Percentiles rank a stretch among this genome's conserved stretches.
phyloP scores from a whole-genome alignment of 2,329 filamentous ascomycete species.

The Penicillium sp. region DNA sequence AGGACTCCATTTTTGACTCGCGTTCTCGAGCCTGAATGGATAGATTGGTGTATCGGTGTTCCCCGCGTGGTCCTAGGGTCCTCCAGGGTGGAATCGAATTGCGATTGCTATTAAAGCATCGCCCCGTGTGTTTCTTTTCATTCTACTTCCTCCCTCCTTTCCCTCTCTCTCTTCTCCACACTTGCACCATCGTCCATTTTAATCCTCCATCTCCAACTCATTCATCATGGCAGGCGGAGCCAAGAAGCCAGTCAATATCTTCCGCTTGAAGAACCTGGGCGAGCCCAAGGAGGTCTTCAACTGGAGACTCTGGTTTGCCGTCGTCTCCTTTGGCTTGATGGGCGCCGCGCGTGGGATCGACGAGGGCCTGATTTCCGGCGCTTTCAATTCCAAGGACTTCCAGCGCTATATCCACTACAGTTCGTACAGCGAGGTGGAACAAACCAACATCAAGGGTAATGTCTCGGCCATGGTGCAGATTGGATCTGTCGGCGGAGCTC shows the following conservation, averaged over 20 bases:
- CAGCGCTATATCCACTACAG: conserved; percentile 58
- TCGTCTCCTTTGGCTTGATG: conserved; percentile 70
- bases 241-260: conserved; percentile 49
- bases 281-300: conserved; percentile 71
- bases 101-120: neutral
- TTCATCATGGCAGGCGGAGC: conserved; percentile 45
- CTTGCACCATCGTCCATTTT: neutral
- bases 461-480: conserved; percentile 80
- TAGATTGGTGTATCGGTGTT: too few species aligned
- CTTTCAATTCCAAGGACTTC: conserved; percentile 66
- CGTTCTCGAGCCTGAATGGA: too few species aligned
- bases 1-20: neutral
- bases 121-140: neutral
- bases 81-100: too few species aligned
- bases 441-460: conserved; percentile 70
- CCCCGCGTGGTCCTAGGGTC: too few species aligned
- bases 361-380: conserved; percentile 72
- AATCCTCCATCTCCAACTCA: conserved; percentile 1
- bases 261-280: conserved; percentile 60
- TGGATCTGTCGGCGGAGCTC: conserved; percentile 68
- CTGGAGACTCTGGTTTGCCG: conserved; percentile 74
- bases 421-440: conserved; percentile 51
- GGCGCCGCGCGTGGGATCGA: conserved; percentile 76
- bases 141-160: neutral
- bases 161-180: neutral